Conservation (phyloP, 768 basidiomycete genomes). For the Strobilomyces echinocephalus region DNA sequence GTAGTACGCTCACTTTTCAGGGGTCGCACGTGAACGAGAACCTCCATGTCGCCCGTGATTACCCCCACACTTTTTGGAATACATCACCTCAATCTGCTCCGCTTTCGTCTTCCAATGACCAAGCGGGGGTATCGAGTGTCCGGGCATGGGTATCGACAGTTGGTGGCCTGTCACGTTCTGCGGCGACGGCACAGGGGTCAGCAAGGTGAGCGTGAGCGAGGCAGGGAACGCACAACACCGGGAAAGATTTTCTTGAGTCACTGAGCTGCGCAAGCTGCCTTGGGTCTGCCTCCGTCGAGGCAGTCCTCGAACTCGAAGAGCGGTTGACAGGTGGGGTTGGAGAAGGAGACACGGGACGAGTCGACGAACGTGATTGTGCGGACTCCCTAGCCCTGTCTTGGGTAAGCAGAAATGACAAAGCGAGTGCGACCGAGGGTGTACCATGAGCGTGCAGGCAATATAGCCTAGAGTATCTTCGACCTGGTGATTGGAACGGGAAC, state of each 20-base stretch:
- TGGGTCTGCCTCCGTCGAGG: constrained; percentile 86
- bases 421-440: not conserved
- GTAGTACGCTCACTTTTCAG: constrained; percentile 64
- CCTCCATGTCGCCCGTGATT: constrained; percentile 73
- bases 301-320: constrained; percentile 95
- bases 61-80: constrained; percentile 90
- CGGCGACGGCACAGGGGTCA: not conserved
- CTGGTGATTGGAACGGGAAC: too few relatives aligned
- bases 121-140: constrained; percentile 86
- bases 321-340: constrained; percentile 96
- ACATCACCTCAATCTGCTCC: constrained; percentile 74
- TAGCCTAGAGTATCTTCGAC: too few relatives aligned
- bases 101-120: constrained; percentile 76
- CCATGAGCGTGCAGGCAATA: constrained; percentile 89
- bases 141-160: constrained; percentile 93
- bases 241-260: constrained; percentile 86
- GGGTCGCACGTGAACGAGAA: constrained; percentile 84
- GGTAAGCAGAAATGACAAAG: not conserved
- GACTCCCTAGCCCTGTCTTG: constrained; percentile 87
- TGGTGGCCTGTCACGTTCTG: constrained; percentile 79
- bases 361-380: constrained; percentile 91
- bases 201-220: not conserved
- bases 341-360: constrained; percentile 88
- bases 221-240: constrained; percentile 60
- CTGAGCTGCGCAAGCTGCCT: constrained; percentile 87